Base-by-base conservation (phyloP, 352 stramenopile genomes). In the Pythium coloratum region DNA sequence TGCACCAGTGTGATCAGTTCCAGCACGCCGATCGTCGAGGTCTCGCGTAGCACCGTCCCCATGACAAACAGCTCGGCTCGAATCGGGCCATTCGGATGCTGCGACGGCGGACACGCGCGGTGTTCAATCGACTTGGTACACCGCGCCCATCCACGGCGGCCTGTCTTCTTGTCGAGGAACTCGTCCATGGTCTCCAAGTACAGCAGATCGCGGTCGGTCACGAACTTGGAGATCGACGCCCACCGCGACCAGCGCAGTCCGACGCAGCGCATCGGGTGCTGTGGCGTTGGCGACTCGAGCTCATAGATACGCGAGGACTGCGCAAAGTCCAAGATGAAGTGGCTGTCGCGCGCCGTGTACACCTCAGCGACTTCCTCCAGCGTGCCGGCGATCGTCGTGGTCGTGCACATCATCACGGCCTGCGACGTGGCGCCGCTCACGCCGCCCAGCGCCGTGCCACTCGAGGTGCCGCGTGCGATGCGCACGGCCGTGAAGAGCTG, bases 151-250 rank as follows among this genome's bases (percentile, higher is more conserved):
- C 85, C 81, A 20, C 80, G 82, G 49, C 75, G 71, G 7, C 81
- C 82, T 12, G 76, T 81, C 55, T 75, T 78, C 33, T 65, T 73
- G 65, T 91, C 82, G 32, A 81, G 69, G 64, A 91, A 93, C 61
- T 76, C 74, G 64, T 91, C 76, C 80, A 90, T 90, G 66, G 76
- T 81, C 61, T 91, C 83, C 42, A 89, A 53, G 54, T 80, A 85
- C 32, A 84, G 74, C 49, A 89, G 47, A 66, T 91, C 83, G 36
- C 81, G 75, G 50, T 81, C 76, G 24, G 74, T 70, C 38, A 87
- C 76, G 24, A 87, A 68, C 66, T 66, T 83, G 32, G 73, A 77
- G 34, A 80, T 79, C 13, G 73, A 69, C 51, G 86, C 88, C 76
- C 79, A 88, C 18, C 80, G 71, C 32, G 81, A 86, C 79, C 82